A percentile compares a stretch with the other conserved stretches of the same genome.
These are phyloP conservation scores for Vitis vinifera DNA, from an alignment of 164 flowering plant genomes.

Conservation along the genomic window DNA sequence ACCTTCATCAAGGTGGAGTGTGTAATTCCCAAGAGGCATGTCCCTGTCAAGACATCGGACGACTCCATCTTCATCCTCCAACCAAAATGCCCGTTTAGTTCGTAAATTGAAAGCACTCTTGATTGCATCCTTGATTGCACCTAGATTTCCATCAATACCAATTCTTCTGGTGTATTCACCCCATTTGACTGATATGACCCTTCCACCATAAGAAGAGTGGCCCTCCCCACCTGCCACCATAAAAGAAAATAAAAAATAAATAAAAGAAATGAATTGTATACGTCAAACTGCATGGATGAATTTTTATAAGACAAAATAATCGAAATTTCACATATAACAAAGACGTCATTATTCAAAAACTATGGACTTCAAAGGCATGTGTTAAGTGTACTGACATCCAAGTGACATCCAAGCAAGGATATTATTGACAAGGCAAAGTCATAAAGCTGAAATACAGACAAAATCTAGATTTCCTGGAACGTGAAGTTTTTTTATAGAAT, in stretches of 20 bases:
- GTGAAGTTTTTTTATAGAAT: too few species aligned
- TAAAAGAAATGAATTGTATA: neutral
- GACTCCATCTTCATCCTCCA: slow-evolving; percentile 40
- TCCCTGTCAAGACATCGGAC: slow-evolving; percentile 36
- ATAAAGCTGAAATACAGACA: too few species aligned
- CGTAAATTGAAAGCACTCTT: slow-evolving; percentile 33
- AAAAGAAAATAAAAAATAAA: too few species aligned
- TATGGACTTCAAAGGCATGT: too few species aligned
- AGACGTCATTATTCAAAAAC: too few species aligned
- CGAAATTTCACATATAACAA: too few species aligned
- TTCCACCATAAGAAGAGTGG: slow-evolving; percentile 15
- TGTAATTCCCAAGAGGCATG: slow-evolving; percentile 36
- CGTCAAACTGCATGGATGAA: neutral
- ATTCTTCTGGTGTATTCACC: slow-evolving; percentile 30
- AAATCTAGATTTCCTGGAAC: too few species aligned
- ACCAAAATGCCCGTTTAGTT: slow-evolving; percentile 36
- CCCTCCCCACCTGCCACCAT: slow-evolving; percentile 15
- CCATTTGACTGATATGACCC: slow-evolving; percentile 29
- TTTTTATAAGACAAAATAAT: neutral
- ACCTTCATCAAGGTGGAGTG: slow-evolving; percentile 38
- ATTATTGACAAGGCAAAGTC: too few species aligned
- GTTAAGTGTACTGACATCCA: too few species aligned
- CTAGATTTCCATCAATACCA: slow-evolving; percentile 38
- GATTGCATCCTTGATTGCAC: slow-evolving; percentile 38
- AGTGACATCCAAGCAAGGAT: too few species aligned